Base-by-base conservation (phyloP, 1,139 yeast genomes). In the Hansenula anomala region DNA sequence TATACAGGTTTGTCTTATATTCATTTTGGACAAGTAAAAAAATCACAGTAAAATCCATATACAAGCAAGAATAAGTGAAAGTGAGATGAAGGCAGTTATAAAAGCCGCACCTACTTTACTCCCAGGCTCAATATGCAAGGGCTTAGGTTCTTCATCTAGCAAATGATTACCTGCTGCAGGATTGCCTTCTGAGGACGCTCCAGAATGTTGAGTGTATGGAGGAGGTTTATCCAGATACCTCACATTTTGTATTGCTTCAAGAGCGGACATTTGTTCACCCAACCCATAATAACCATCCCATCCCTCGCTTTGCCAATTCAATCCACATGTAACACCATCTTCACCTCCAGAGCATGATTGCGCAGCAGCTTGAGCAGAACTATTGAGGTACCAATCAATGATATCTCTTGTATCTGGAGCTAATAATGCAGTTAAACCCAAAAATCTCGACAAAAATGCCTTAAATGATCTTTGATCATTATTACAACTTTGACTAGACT, bases 251-350 rank as follows among this genome's bases (percentile, higher is more conserved):
- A 88, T 72, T 3, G 76, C 75, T 56, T 87, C 96, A 42, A 86
- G 64, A 0, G 95, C 90, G 39, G 74, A 67, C 72, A 82, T 76
- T 57, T 86, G 90, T 58, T 86, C 92, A 29, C 95, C 95, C 17
- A 86, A 64, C 6, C 95, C 94, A 55, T 71, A 83, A 31, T 57
- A 52, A 4, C 77, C 80, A 61, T 85, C 94, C 78, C 84, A 80
- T 9, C 68, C 64, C 10, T 63, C 66, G 16, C 59, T 51, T 19
- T 75, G 63, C 97, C 97, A 90, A 55, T 83, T 72, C 42, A 77
- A 61, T 25, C 97, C 97, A 67, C 97, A 90, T 0, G 96, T 89
- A 54, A 83, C 89, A 11, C 88, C 88, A 64, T 89, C 96, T 4
- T 63, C 47, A 56, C 97, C 97, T 49, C 96, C 97, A 6, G 77